These are phyloP conservation scores for Telopea speciosissima DNA, from an alignment of 177 flowering plant species.

Conservation along the genomic window DNA sequence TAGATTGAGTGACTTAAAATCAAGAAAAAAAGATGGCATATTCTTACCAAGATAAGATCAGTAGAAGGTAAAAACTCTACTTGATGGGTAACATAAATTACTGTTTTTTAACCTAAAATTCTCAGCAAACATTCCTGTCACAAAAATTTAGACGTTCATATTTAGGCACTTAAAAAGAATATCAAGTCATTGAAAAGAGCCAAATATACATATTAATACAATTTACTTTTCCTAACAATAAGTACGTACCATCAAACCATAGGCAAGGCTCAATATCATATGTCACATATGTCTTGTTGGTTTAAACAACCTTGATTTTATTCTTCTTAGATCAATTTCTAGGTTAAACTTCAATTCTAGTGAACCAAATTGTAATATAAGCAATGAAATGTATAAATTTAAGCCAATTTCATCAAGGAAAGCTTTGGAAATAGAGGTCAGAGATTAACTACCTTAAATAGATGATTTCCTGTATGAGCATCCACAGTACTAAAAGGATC, in stretches of 20 bases:
- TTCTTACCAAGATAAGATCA: constrained; percentile 20
- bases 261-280: too few relatives aligned
- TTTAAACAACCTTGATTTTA: too few relatives aligned
- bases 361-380: too few relatives aligned
- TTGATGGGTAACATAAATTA: constrained; percentile 65
- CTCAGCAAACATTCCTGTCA: constrained; percentile 45
- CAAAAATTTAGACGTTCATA: background rate
- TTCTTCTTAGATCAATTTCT: too few relatives aligned
- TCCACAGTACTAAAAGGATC: constrained; percentile 82
- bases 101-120: constrained; percentile 50
- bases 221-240: background rate
- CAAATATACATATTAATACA: background rate
- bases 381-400: too few relatives aligned
- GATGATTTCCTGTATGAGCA: constrained; percentile 62
- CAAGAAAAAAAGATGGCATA: background rate
- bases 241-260: constrained; percentile 6
- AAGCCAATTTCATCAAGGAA: background rate
- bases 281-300: too few relatives aligned
- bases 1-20: too few relatives aligned
- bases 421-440: too few relatives aligned
- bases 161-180: background rate
- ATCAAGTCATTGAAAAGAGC: background rate
- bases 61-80: constrained; percentile 63
- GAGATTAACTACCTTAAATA: constrained; percentile 40
- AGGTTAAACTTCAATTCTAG: too few relatives aligned